A percentile compares a stretch with the other conserved stretches of the same genome.
Evolutionary conservation across 225 moss, liverwort and hornwort genomes (phyloP).

Genomic region (Antitrichia curtipendula): DNA sequence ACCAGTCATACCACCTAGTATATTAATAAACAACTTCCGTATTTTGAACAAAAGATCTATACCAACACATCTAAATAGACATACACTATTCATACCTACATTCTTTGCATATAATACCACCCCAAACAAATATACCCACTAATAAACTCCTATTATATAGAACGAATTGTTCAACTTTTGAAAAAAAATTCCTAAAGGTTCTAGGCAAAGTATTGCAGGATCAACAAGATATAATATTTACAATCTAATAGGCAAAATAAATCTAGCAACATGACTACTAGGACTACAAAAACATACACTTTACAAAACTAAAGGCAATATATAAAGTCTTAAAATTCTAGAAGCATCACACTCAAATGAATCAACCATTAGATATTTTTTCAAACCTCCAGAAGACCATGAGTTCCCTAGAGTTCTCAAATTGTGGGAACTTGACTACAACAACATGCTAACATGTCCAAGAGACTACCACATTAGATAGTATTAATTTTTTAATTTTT

Average conservation of each 20-base stretch:
- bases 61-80: background rate
- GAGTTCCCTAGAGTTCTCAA: too few relatives aligned
- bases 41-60: background rate
- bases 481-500: too few relatives aligned
- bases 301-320: rapidly evolving
- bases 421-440: too few relatives aligned
- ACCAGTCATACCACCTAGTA: background rate
- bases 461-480: too few relatives aligned
- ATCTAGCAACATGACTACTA: too few relatives aligned
- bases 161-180: background rate
- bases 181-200: background rate
- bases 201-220: rapidly evolving
- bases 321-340: too few relatives aligned
- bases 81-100: background rate
- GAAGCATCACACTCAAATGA: background rate
- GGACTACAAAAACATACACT: background rate
- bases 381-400: too few relatives aligned
- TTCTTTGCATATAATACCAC: rapidly evolving
- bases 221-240: background rate
- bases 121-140: background rate
- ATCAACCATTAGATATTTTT: too few relatives aligned
- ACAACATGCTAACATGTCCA: too few relatives aligned
- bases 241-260: background rate
- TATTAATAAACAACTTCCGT: rapidly evolving
- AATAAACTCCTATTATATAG: background rate